Base-by-base conservation (phyloP, 2,329 filamentous ascomycete genomes). In the Colletotrichum incanum region DNA sequence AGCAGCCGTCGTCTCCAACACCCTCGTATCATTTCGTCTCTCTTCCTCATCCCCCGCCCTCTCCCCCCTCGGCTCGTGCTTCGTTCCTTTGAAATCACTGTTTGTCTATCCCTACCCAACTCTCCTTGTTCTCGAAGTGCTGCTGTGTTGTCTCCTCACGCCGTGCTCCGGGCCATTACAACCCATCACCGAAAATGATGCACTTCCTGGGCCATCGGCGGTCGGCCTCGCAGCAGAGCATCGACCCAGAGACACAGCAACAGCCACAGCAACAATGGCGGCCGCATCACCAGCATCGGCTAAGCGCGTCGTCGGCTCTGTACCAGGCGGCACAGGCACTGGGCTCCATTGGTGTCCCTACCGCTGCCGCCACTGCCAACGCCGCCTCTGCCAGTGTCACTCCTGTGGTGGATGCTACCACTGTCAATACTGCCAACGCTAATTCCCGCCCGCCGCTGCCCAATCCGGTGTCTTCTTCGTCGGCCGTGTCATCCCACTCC, bases 121-220 rank as follows among this genome's bases (percentile, higher is more conserved):
- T 54, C 28, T 16, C 23, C 31, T 55, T 37, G 31, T 23, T 31
- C 31, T 3, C 31, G 31, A 49, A 55, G 31, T 55, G n/a, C 31
- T 39, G 12, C 34, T 37, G 34, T 39, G 34, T 11, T 18, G n/a
- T 56, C 31, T 23, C 5, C 31, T 39, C 20, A 14, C n/a, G 54
- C 54, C 34, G 12, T 56, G 20, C 20, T 39, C 4, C 20, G 31
- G 31, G 6, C 20, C 28, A 14, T 45, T 23, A 26, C 60, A 41
- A 26, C 41, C 8, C 20, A 62, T 34, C 23, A 41, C 18, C 20
- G 16, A 64, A 8, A 18, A 54, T 26, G 34, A 72, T 72, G 70
- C 45, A 72, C 50, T 72, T 72, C 47, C 66, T 70, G 39, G 69
- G 70, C 52, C 70, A 72, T 60, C 70, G 65, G 45, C 70, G 70